Evolutionary conservation across 805 yeast genomes (phyloP).

Genomic region (Myxozyma mucilagina): DNA sequence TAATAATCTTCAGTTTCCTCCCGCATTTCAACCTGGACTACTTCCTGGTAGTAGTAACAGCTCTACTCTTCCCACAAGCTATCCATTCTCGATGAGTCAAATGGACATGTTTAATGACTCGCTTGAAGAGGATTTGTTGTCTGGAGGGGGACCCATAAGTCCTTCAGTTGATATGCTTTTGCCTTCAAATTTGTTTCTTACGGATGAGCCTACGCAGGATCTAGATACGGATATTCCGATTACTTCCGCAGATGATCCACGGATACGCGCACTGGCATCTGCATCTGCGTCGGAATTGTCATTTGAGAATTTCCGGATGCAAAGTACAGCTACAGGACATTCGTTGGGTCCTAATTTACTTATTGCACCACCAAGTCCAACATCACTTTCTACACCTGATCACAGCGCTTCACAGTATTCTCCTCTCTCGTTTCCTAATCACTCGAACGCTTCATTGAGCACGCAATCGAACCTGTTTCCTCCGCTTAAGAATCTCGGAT

Average conservation of each 20-base stretch:
- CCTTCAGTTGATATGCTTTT: slow-evolving; percentile 43
- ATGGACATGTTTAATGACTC: slow-evolving; percentile 9
- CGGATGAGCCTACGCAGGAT: slow-evolving; percentile 20
- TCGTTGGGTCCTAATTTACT: slow-evolving; percentile 2
- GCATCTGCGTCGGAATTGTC: background rate
- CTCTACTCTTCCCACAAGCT: slow-evolving; percentile 4
- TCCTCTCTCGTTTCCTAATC: background rate
- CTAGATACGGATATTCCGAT: background rate
- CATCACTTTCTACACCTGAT: background rate
- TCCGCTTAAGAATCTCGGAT: background rate
- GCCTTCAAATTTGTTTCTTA: slow-evolving; percentile 42
- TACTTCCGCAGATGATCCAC: background rate
- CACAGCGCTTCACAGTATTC: slow-evolving; percentile 8
- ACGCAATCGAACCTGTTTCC: background rate
- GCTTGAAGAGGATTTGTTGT: slow-evolving; percentile 16
- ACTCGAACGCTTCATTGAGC: background rate
- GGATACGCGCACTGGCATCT: background rate
- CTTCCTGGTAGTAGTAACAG: background rate
- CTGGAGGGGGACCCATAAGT: slow-evolving; percentile 38
- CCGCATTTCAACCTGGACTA: background rate
- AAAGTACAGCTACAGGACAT: background rate
- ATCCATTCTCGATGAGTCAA: background rate
- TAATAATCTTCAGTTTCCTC: slow-evolving; percentile 22
- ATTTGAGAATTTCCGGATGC: background rate
- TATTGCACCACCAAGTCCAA: background rate